Evolutionary conservation across 1,284 basidiomycete species (phyloP).

Genomic region (Ceratobasidium sp.): DNA sequence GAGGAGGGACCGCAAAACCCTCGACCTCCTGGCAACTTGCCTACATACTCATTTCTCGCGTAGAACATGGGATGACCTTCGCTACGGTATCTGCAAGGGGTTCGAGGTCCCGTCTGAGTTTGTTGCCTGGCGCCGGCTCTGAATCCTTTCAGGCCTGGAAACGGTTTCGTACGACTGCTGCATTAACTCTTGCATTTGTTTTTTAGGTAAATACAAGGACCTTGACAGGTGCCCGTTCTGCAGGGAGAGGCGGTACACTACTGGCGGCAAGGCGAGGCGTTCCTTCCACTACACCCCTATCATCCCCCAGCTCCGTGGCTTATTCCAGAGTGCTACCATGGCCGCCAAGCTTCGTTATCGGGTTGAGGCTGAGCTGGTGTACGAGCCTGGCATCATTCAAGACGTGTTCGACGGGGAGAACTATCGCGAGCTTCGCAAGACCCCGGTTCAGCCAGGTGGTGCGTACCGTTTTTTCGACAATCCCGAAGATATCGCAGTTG

Average conservation of each 20-base stretch:
- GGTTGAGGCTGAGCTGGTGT: constrained; percentile 41
- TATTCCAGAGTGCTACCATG: constrained; percentile 40
- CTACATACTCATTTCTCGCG: constrained; percentile 14
- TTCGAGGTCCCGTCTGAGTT: constrained; percentile 1
- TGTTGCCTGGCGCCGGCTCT: constrained; percentile 7
- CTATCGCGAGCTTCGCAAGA: constrained; percentile 24
- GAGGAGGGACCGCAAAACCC: background rate
- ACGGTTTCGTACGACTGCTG: constrained; percentile 42
- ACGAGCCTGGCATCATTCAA: constrained; percentile 40
- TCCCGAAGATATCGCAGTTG: constrained; percentile 33
- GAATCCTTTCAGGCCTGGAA: constrained; percentile 4
- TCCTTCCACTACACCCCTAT: constrained; percentile 43
- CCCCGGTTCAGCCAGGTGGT: background rate
- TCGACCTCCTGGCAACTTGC: constrained; percentile 4
- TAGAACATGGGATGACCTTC: background rate
- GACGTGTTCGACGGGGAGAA: constrained; percentile 46
- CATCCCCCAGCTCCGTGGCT: constrained; percentile 34
- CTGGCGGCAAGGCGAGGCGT: constrained; percentile 13
- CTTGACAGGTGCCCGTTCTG: constrained; percentile 42
- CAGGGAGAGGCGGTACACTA: constrained; percentile 20
- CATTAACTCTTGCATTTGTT: constrained; percentile 44
- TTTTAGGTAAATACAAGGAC: constrained; percentile 35
- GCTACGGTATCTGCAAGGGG: background rate
- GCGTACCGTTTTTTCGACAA: constrained; percentile 48
- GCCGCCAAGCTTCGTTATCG: constrained; percentile 48